A percentile compares a stretch with the other conserved stretches of the same genome.
Conservation (phyloP, 2,329 filamentous ascomycete genomes). For the Neofusicoccum cordaticola region DNA sequence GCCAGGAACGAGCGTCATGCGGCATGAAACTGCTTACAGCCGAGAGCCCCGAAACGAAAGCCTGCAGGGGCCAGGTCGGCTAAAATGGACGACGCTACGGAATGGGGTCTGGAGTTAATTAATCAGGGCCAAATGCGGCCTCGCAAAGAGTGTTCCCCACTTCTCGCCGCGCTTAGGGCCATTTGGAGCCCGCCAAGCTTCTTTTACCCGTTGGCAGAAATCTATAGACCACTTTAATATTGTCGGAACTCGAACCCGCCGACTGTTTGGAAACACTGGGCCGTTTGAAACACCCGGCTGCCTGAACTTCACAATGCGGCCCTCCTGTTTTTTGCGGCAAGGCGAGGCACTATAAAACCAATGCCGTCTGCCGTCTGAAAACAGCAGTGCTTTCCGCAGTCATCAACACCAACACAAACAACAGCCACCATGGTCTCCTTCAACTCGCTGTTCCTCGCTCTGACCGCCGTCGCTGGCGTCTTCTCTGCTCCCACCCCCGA, state of each 20-base stretch:
- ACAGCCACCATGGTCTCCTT: constrained; percentile 39
- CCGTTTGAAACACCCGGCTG: not conserved
- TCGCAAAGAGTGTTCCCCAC: not conserved
- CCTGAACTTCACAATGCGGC: not conserved
- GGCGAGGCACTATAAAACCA: not conserved
- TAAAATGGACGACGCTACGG: not conserved
- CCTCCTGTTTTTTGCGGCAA: not conserved
- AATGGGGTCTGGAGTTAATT: constrained; percentile 3
- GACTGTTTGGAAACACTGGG: constrained; percentile 4
- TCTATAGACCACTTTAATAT: not conserved
- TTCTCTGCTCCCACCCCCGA: constrained; percentile 37
- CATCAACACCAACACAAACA: not conserved
- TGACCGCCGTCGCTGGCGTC: constrained; percentile 32
- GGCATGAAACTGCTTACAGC: not conserved
- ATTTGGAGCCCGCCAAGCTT: constrained; percentile 2
- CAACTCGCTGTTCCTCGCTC: constrained; percentile 39
- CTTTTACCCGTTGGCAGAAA: constrained; percentile 1
- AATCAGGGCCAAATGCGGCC: not conserved
- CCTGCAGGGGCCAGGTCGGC: not conserved
- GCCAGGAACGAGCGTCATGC: not conserved
- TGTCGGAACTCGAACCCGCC: not conserved
- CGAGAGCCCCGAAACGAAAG: not conserved
- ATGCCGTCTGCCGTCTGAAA: not conserved
- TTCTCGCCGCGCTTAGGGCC: not conserved
- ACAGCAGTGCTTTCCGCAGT: not conserved